These are phyloP conservation scores for Botryobasidium botryosum DNA, from an alignment of 768 basidiomycete genomes.

Conservation along the genomic window DNA sequence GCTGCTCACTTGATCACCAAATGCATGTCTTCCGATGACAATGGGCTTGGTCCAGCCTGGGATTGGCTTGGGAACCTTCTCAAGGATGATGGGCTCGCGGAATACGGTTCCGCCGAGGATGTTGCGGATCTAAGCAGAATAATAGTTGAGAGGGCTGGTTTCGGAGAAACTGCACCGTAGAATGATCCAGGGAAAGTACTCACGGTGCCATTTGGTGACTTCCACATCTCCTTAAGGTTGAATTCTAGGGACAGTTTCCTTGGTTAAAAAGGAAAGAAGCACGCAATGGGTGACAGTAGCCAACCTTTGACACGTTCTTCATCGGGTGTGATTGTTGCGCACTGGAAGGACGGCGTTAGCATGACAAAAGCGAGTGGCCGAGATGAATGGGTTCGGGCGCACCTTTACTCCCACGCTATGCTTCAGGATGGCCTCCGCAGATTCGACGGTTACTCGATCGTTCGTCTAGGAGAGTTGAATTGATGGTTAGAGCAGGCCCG, in stretches of 20 bases:
- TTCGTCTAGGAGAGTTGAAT: slow-evolving; percentile 43
- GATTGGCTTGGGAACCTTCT: slow-evolving; percentile 78
- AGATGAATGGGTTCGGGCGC: neutral
- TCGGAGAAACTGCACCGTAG: neutral
- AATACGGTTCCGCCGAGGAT: slow-evolving; percentile 97
- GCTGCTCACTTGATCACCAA: slow-evolving; percentile 69
- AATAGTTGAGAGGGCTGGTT: neutral
- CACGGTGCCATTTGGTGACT: slow-evolving; percentile 87
- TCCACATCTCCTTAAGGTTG: slow-evolving; percentile 98
- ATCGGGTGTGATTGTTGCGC: slow-evolving; percentile 97
- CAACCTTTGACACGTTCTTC: slow-evolving; percentile 69
- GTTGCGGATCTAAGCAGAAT: slow-evolving; percentile 60
- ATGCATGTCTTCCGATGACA: slow-evolving; percentile 90
- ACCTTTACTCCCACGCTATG: slow-evolving; percentile 90
- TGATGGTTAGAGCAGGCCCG: neutral
- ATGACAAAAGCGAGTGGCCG: neutral
- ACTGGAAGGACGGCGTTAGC: slow-evolving; percentile 21
- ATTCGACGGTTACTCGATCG: slow-evolving; percentile 83
- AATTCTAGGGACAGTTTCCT: slow-evolving; percentile 38
- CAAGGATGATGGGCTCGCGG: slow-evolving; percentile 91
- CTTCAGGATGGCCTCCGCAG: slow-evolving; percentile 86
- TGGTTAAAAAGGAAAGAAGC: neutral
- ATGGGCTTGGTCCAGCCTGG: slow-evolving; percentile 98
- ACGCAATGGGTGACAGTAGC: neutral
- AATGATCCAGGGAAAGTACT: slow-evolving; percentile 16